Conservation (phyloP, 148 eudicot species). For the Chenopodium quinoa region DNA sequence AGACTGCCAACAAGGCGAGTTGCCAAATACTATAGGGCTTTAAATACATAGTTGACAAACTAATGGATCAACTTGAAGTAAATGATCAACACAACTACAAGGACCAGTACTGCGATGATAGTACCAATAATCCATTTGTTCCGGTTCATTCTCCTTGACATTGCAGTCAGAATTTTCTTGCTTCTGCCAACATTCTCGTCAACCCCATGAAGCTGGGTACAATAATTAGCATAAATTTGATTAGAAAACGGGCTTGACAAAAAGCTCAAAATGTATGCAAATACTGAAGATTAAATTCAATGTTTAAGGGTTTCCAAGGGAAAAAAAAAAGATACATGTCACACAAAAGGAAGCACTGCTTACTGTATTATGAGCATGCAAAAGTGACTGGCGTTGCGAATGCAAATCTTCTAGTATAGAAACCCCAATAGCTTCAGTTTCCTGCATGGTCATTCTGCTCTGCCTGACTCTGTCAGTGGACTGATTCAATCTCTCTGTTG, state of each 20-base stretch:
- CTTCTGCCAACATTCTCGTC: conserved; percentile 63
- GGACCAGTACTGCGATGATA: conserved; percentile 40
- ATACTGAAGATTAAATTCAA: not conserved
- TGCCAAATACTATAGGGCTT: not conserved
- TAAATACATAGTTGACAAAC: not conserved
- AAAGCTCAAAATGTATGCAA: too few species aligned
- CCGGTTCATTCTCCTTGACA: conserved; percentile 66
- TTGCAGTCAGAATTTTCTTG: conserved; percentile 50
- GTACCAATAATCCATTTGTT: conserved; percentile 56
- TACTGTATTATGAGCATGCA: conserved; percentile 60
- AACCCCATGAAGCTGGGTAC: conserved; percentile 65
- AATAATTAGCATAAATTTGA: not conserved
- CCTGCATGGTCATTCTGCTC: conserved; percentile 60
- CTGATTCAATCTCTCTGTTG: conserved; percentile 58
- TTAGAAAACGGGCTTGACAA: not conserved
- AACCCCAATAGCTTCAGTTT: conserved; percentile 72
- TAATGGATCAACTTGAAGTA: conserved; percentile 51
- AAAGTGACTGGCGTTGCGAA: conserved; percentile 59
- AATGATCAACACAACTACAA: conserved; percentile 50
- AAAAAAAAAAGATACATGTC: not conserved
- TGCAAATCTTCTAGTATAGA: conserved; percentile 71
- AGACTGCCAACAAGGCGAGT: conserved; percentile 1
- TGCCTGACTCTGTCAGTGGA: conserved; percentile 55
- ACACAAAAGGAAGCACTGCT: not conserved
- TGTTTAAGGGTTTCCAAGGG: not conserved